Evolutionary conservation across 176 grass and related monocot species (phyloP), one percentile per base, ranked within the genome.

Genomic region (Juncus effusus): DNA sequence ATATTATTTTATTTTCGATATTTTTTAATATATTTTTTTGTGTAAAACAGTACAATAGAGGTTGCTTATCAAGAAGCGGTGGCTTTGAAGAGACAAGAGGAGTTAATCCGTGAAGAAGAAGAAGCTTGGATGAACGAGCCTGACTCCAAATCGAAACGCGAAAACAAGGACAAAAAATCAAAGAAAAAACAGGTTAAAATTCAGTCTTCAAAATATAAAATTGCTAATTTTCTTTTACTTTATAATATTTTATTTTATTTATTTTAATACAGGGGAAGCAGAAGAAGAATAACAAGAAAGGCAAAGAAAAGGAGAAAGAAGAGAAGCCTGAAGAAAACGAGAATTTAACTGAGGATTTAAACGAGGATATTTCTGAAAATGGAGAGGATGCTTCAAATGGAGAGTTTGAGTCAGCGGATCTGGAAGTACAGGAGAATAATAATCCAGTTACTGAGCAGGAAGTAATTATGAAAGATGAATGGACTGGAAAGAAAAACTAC

Each of bases 31-130:
- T 54, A 45, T 47, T 13, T 56, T 52, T 72, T 47, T 78, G 44
- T 56, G 71, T 61, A 51, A 73, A 71, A 81, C 80, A 99, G 88
- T 84, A 84, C 74, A 66, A 73, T 99, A 44, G 88, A 99, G 40
- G 83, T 99, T 38, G 77, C 88, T 51, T 93, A 99, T 56, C 76
- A 89, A 84, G 94, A 99, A 78, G 88, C 78, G 84, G 86, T 99
- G 82, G 85, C 88, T 65, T 76, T 99, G 67, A 93, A 86, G 85
- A 99, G 85, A 69, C 94, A 99, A 76, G 94, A 99, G 73, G 88
- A 99, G 74, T 85, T 99, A 56, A 99, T 99, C 85, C 88, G 83
- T 36, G 90, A 95, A 76, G 94, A 99, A 81, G 93, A 92, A 76
- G 88, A 76, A 58, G 88, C 88, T 69, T 71, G 80, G 41, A 83